Percentiles rank a stretch among this genome's conserved stretches.
phyloP scores from a whole-genome alignment of 768 basidiomycete species.

The Pholiota microspora region DNA sequence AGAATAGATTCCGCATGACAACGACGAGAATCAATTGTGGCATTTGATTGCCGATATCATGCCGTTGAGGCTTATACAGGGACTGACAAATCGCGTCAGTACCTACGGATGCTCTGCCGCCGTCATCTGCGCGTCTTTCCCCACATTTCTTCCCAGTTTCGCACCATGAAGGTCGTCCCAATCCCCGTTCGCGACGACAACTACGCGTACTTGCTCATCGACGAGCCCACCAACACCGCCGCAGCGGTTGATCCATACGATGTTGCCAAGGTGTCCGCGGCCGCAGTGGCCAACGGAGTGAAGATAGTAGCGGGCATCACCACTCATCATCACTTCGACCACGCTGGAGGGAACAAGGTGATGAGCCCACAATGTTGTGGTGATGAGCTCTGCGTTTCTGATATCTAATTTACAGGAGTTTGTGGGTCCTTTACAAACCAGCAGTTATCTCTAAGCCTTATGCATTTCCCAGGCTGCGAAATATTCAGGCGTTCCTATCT shows the following conservation, averaged over 20 bases:
- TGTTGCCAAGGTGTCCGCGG: constrained; percentile 61
- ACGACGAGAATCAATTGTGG: neutral
- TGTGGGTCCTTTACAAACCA: constrained; percentile 32
- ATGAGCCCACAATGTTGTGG: neutral
- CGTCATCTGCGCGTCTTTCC: constrained; percentile 19
- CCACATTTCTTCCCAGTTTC: constrained; percentile 18
- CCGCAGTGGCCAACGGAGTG: constrained; percentile 61
- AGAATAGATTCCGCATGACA: neutral
- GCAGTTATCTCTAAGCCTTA: neutral
- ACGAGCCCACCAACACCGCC: constrained; percentile 62
- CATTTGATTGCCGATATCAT: constrained; percentile 1
- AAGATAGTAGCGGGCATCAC: constrained; percentile 74
- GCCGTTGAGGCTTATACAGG: no score
- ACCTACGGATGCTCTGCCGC: constrained; percentile 12
- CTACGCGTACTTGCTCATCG: constrained; percentile 82
- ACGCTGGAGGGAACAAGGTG: constrained; percentile 85
- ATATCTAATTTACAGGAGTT: constrained; percentile 37
- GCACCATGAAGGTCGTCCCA: constrained; percentile 70
- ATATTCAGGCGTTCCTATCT: constrained; percentile 55
- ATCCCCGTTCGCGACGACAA: constrained; percentile 82
- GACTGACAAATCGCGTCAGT: constrained; percentile 4
- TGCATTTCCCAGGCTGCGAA: constrained; percentile 32
- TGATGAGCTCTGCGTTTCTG: neutral
- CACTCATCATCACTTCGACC: constrained; percentile 92
- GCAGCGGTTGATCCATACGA: constrained; percentile 84